Evolutionary conservation across 495 filamentous ascomycete genomes (phyloP).

Genomic region (Aspergillus saccharolyticus): DNA sequence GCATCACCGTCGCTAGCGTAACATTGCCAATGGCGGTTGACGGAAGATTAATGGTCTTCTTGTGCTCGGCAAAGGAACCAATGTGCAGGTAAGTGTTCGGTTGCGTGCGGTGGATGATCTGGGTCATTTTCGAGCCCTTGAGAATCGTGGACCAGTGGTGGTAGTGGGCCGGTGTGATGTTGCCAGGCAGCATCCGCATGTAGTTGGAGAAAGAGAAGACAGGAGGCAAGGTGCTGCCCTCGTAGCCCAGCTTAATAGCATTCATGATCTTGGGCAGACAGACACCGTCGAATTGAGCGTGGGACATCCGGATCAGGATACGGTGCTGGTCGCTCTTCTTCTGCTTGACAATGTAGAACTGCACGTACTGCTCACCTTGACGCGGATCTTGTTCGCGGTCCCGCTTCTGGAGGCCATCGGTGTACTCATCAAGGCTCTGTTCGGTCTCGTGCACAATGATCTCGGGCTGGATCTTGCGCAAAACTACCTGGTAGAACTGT

Average conservation of each 20-base stretch:
- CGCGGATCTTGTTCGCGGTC: slow-evolving; percentile 48
- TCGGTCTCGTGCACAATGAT: slow-evolving; percentile 52
- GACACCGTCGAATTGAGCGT: slow-evolving; percentile 72
- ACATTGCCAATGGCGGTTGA: slow-evolving; percentile 42
- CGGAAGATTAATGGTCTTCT: slow-evolving; percentile 37
- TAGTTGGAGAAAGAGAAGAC: slow-evolving; percentile 56
- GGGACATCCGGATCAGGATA: slow-evolving; percentile 64
- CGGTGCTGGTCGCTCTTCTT: slow-evolving; percentile 44
- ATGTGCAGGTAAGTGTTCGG: slow-evolving; percentile 38
- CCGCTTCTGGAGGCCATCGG: slow-evolving; percentile 39
- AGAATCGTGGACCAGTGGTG: slow-evolving; percentile 41
- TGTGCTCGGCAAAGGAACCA: slow-evolving; percentile 33
- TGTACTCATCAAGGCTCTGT: slow-evolving; percentile 47
- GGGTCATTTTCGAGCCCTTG: slow-evolving; percentile 42
- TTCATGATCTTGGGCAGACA: slow-evolving; percentile 58
- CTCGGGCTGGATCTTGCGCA: slow-evolving; percentile 49
- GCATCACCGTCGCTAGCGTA: slow-evolving; percentile 52
- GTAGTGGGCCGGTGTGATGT: slow-evolving; percentile 51
- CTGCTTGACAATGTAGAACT: slow-evolving; percentile 54
- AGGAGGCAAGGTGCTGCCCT: slow-evolving; percentile 37
- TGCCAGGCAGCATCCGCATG: slow-evolving; percentile 44
- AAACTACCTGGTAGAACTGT: slow-evolving; percentile 56
- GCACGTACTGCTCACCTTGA: slow-evolving; percentile 59
- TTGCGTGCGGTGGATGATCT: slow-evolving; percentile 34
- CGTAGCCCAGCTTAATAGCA: slow-evolving; percentile 50